Percentiles rank a stretch among this genome's conserved stretches.
Evolutionary conservation across 306 rosid species (phyloP).

Genomic region (Prunus salicina): DNA sequence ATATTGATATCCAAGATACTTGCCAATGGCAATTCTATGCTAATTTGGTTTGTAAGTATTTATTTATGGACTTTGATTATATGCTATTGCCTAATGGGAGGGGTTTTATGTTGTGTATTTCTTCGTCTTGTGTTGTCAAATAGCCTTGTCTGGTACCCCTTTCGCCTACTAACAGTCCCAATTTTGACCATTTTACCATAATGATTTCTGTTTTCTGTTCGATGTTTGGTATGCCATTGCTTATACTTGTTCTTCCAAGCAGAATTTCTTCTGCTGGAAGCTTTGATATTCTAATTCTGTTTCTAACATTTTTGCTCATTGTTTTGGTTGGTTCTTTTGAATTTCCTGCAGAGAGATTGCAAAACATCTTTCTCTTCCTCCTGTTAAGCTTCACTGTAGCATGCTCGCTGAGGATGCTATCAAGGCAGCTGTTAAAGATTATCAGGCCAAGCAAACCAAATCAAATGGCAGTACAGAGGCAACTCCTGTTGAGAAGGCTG

Average conservation of each 20-base stretch:
- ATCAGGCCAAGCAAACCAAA: conserved; percentile 55
- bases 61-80: not conserved
- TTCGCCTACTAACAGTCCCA: not conserved
- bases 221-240: not conserved
- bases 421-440: conserved; percentile 96
- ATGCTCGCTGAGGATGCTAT: conserved; percentile 99
- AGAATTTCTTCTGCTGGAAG: not conserved
- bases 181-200: not conserved
- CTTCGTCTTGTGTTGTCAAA: not conserved
- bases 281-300: not conserved
- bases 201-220: not conserved
- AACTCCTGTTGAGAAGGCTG: conserved; percentile 33
- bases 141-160: not conserved
- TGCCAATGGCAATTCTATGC: not conserved
- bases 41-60: not conserved
- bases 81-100: not conserved
- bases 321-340: not conserved
- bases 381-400: conserved; percentile 98
- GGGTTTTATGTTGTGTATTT: not conserved
- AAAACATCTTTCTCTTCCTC: conserved; percentile 94
- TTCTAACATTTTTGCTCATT: not conserved
- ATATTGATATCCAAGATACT: not conserved
- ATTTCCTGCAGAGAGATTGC: conserved; percentile 78
- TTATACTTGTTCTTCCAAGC: not conserved
- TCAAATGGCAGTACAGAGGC: conserved; percentile 20